Evolutionary conservation across 345 rosid species (phyloP).

Genomic region (Capsella bursapastoris): DNA sequence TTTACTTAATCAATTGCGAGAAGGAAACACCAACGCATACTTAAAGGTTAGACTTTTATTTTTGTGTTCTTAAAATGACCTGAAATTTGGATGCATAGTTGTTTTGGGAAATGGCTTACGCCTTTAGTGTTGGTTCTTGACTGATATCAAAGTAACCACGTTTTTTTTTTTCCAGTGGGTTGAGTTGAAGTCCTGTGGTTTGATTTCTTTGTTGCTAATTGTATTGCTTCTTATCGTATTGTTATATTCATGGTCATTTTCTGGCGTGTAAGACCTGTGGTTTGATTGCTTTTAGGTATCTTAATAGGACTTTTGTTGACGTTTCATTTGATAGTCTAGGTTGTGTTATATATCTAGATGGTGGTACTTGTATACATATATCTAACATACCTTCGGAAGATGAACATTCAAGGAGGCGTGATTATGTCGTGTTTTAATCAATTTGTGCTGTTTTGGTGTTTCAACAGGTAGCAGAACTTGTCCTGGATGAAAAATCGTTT

Average conservation of each 20-base stretch:
- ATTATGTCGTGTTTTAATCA: conserved; percentile 15
- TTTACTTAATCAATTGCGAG: conserved; percentile 71
- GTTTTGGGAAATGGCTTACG: conserved; percentile 9
- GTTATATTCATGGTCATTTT: neutral
- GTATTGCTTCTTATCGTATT: neutral
- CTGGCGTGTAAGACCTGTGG: neutral
- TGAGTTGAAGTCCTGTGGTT: neutral
- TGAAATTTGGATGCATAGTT: conserved; percentile 2
- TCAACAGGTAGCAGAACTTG: conserved; percentile 71
- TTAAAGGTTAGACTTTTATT: conserved; percentile 59
- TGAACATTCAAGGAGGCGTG: neutral
- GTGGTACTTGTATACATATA: conserved; percentile 29
- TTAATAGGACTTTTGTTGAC: neutral
- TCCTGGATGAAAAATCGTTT: conserved; percentile 69
- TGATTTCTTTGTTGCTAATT: neutral
- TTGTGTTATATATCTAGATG: neutral
- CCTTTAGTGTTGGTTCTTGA: conserved; percentile 15
- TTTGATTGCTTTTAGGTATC: neutral
- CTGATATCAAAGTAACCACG: conserved; percentile 5
- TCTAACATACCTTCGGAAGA: neutral
- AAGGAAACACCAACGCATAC: conserved; percentile 50
- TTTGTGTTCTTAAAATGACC: neutral
- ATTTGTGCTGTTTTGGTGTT: conserved; percentile 34
- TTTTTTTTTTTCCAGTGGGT: neutral
- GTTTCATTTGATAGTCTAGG: conserved; percentile 7